phyloP scores from a whole-genome alignment of 1,284 basidiomycete genomes.

The Porodaedalea pini region DNA sequence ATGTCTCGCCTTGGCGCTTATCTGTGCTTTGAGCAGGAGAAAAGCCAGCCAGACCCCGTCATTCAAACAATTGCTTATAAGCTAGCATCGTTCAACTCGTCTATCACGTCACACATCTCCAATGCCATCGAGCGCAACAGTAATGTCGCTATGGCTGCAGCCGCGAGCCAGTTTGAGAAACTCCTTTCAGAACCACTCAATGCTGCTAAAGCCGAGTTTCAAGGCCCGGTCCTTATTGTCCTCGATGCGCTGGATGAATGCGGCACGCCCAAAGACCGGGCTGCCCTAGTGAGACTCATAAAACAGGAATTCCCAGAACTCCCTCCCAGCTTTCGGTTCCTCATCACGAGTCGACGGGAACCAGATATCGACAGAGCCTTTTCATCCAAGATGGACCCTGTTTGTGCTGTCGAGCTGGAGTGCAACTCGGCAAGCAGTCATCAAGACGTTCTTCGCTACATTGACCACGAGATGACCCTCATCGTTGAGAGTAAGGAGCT shows the following conservation, averaged over 20 bases:
- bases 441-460: neutral
- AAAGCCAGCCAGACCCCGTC: neutral
- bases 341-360: neutral
- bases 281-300: neutral
- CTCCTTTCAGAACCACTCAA: neutral
- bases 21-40: slow-evolving; percentile 22
- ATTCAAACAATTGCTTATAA: neutral
- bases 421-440: neutral
- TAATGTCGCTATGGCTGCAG: neutral
- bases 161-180: neutral
- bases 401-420: neutral
- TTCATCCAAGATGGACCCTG: neutral
- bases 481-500: neutral
- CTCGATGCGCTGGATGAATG: slow-evolving; percentile 1
- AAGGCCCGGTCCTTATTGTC: neutral
- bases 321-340: neutral
- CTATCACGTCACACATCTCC: neutral
- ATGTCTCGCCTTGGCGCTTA: too few species aligned
- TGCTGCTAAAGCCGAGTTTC: neutral
- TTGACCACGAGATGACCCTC: neutral
- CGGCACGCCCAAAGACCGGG: neutral
- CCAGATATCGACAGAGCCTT: neutral
- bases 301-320: neutral
- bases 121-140: neutral
- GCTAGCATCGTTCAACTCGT: neutral